Evolutionary conservation across 805 yeast species (phyloP).

Genomic region (Zygosaccharomyces siamensis): DNA sequence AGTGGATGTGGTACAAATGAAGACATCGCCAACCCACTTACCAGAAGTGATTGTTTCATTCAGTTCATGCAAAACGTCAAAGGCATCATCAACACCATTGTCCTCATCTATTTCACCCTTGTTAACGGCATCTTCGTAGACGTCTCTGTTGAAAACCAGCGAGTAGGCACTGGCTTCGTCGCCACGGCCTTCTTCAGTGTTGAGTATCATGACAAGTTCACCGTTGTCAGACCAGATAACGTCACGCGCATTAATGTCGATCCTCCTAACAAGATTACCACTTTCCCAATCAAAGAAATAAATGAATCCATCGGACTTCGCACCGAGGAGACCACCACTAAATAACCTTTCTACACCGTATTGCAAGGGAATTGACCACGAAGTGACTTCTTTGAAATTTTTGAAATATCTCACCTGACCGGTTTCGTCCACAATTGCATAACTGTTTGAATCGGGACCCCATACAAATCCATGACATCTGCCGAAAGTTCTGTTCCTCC

Average conservation of each 20-base stretch:
- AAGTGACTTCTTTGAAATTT: constrained; percentile 75
- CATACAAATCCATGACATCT: constrained; percentile 87
- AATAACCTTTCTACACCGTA: constrained; percentile 75
- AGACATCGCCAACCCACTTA: constrained; percentile 96
- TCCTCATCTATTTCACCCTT: constrained; percentile 60
- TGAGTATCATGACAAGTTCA: constrained; percentile 72
- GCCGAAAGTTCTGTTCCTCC: constrained; percentile 96
- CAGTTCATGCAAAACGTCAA: constrained; percentile 79
- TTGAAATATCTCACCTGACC: constrained; percentile 66
- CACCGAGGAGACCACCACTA: constrained; percentile 85
- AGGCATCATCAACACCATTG: constrained; percentile 84
- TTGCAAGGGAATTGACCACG: constrained; percentile 58
- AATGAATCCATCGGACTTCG: constrained; percentile 77
- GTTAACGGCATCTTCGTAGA: constrained; percentile 57
- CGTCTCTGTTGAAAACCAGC: constrained; percentile 64
- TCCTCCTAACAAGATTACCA: constrained; percentile 77
- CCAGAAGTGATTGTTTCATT: constrained; percentile 81
- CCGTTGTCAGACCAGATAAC: constrained; percentile 94
- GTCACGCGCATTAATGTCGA: constrained; percentile 77
- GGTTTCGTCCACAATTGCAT: constrained; percentile 71
- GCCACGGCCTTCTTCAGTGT: constrained; percentile 43
- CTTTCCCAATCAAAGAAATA: constrained; percentile 93
- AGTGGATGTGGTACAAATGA: constrained; percentile 79
- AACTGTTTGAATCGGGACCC: constrained; percentile 87
- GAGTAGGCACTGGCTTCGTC: constrained; percentile 60